Evolutionary conservation across 2,329 filamentous ascomycete species (phyloP).

Genomic region (Diaporthe sp.): DNA sequence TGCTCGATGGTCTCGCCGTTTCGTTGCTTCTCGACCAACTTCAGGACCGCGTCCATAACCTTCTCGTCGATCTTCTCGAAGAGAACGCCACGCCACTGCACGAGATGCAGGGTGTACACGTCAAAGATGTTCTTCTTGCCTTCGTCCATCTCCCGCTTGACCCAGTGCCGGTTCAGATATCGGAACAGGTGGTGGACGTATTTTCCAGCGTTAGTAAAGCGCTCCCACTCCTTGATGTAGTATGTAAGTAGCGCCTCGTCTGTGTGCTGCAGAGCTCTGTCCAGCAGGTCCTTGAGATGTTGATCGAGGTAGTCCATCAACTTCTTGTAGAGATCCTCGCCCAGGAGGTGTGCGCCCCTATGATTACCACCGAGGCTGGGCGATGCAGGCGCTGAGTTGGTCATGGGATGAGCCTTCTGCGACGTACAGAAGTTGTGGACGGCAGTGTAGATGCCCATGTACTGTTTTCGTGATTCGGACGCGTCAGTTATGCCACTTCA

Average conservation of each 20-base stretch:
- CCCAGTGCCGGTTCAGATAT: slow-evolving; percentile 98
- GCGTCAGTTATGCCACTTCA: slow-evolving; percentile 38
- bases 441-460: slow-evolving; percentile 97
- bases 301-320: slow-evolving; percentile 86
- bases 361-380: slow-evolving; percentile 48
- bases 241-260: slow-evolving; percentile 92
- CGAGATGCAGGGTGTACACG: slow-evolving; percentile 95
- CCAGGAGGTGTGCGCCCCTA: slow-evolving; percentile 82
- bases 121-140: slow-evolving; percentile 99
- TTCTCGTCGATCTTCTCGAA: slow-evolving; percentile 86
- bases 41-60: slow-evolving; percentile 95
- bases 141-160: slow-evolving; percentile 98
- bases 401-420: slow-evolving; percentile 77
- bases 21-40: slow-evolving; percentile 95
- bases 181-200: slow-evolving; percentile 98
- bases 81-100: slow-evolving; percentile 94
- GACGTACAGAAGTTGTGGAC: slow-evolving; percentile 99
- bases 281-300: slow-evolving; percentile 80
- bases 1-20: slow-evolving; percentile 99
- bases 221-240: slow-evolving; percentile 97
- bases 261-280: slow-evolving; percentile 81
- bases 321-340: slow-evolving; percentile 95
- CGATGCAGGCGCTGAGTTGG: slow-evolving; percentile 65
- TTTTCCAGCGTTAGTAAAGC: slow-evolving; percentile 95
- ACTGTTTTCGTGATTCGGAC: slow-evolving; percentile 61